A percentile compares a stretch with the other conserved stretches of the same genome.
Conservation (phyloP, 1,139 yeast species). For the Lodderomyces jiufengensis region DNA sequence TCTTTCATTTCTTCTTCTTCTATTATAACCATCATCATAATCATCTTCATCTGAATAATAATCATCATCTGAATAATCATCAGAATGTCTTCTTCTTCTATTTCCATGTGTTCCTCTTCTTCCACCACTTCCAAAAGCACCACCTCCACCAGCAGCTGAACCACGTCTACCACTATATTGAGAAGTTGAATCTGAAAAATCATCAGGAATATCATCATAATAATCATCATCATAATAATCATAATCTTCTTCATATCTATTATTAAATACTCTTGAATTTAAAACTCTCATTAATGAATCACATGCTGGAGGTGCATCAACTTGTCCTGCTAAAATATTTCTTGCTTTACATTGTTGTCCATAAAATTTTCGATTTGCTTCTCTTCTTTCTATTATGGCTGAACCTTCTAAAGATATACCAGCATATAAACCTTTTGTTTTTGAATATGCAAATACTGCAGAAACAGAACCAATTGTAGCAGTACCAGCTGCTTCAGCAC, state of each 20-base stretch:
- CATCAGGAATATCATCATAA: conserved; percentile 71
- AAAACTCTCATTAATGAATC: conserved; percentile 84
- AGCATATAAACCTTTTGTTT: conserved; percentile 94
- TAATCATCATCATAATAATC: conserved; percentile 55
- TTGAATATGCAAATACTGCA: conserved; percentile 89
- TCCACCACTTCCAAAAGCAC: conserved; percentile 2
- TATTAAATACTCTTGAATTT: conserved; percentile 80
- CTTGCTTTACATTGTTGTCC: conserved; percentile 86
- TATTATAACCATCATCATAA: conserved; percentile 16
- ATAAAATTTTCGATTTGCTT: conserved; percentile 92
- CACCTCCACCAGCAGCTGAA: conserved; percentile 16
- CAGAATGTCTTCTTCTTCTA: conserved; percentile 39
- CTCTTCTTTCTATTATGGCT: conserved; percentile 91
- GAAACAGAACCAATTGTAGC: conserved; percentile 87
- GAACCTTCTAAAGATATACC: conserved; percentile 98
- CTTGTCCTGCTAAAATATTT: conserved; percentile 75
- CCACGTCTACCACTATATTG: conserved; percentile 19
- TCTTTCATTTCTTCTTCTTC: conserved; percentile 10
- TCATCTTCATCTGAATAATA: conserved; percentile 35
- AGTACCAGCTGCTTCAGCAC: conserved; percentile 96
- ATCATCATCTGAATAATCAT: conserved; percentile 40
- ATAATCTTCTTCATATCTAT: conserved; percentile 51
- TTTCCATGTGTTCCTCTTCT: conserved; percentile 19
- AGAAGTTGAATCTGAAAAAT: conserved; percentile 48
- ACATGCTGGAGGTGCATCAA: conserved; percentile 91